Conservation (phyloP, 139 green algal genomes). For the Edaphochlamys debaryana region DNA sequence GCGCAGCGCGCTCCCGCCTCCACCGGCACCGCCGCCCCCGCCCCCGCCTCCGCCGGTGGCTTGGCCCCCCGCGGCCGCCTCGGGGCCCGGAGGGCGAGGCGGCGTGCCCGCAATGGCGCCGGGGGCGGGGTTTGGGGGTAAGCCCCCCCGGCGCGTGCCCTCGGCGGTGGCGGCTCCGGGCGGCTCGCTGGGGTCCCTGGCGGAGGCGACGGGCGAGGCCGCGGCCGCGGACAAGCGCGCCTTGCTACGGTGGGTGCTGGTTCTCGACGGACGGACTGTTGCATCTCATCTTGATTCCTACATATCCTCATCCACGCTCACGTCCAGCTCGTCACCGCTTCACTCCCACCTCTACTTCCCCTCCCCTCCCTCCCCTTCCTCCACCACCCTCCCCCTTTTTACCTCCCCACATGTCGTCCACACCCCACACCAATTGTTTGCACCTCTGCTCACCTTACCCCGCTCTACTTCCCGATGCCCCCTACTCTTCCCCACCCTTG, state of each 20-base stretch:
- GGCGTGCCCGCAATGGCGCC: too few species aligned
- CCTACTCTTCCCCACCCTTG: neutral
- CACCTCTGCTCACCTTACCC: too few species aligned
- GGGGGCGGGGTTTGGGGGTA: too few species aligned
- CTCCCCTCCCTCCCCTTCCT: too few species aligned
- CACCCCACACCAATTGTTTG: too few species aligned
- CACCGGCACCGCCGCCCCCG: neutral
- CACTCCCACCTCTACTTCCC: too few species aligned
- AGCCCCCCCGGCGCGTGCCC: neutral
- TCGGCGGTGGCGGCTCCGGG: neutral
- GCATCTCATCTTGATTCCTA: too few species aligned
- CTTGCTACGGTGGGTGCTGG: neutral
- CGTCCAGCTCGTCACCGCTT: too few species aligned
- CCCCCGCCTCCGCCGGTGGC: neutral
- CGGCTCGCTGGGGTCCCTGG: neutral
- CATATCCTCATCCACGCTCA: too few species aligned
- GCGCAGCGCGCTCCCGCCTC: slow-evolving; percentile 7
- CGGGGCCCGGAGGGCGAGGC: neutral
- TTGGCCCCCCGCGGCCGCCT: neutral
- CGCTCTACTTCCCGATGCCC: too few species aligned
- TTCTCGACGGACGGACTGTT: neutral
- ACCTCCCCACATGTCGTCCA: too few species aligned
- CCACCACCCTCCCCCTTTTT: too few species aligned
- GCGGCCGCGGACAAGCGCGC: slow-evolving; percentile 12
- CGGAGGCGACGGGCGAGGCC: neutral